Evolutionary conservation across 345 rosid species (phyloP).

Genomic region (Angophora floribunda): DNA sequence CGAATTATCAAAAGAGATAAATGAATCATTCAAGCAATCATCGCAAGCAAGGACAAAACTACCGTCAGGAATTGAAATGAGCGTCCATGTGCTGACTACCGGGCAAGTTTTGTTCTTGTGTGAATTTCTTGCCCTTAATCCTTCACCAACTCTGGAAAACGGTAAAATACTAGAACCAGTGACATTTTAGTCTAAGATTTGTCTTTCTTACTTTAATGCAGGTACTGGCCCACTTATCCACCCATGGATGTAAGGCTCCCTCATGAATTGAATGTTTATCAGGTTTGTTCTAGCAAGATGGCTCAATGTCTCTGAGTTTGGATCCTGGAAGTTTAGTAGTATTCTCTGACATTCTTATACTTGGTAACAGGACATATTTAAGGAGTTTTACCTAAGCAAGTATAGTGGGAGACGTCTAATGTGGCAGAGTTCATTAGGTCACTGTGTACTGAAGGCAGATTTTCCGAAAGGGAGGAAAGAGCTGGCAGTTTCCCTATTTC

Average conservation of each 20-base stretch:
- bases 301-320: not conserved
- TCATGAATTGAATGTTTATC: constrained; percentile 93
- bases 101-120: constrained; percentile 44
- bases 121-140: not conserved
- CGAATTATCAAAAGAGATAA: constrained; percentile 94
- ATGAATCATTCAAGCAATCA: constrained; percentile 94
- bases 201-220: constrained; percentile 13
- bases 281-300: constrained; percentile 41
- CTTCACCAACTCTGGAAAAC: not conserved
- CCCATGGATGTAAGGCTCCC: constrained; percentile 99
- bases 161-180: not conserved
- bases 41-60: constrained; percentile 95
- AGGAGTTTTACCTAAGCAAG: constrained; percentile 94
- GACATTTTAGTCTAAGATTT: not conserved
- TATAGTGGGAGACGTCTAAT: constrained; percentile 95
- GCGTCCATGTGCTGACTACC: constrained; percentile 92
- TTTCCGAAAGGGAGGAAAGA: constrained; percentile 90
- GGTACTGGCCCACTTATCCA: constrained; percentile 99
- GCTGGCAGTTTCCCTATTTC: constrained; percentile 94
- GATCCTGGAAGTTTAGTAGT: not conserved
- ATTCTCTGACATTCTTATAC: not conserved
- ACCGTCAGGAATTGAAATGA: constrained; percentile 97
- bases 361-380: constrained; percentile 76
- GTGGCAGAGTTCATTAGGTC: constrained; percentile 98
- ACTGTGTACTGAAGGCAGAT: constrained; percentile 91